Percentiles rank a stretch among this genome's conserved stretches.
Conservation (phyloP, 768 basidiomycete genomes). For the Favolaschia claudopus region DNA sequence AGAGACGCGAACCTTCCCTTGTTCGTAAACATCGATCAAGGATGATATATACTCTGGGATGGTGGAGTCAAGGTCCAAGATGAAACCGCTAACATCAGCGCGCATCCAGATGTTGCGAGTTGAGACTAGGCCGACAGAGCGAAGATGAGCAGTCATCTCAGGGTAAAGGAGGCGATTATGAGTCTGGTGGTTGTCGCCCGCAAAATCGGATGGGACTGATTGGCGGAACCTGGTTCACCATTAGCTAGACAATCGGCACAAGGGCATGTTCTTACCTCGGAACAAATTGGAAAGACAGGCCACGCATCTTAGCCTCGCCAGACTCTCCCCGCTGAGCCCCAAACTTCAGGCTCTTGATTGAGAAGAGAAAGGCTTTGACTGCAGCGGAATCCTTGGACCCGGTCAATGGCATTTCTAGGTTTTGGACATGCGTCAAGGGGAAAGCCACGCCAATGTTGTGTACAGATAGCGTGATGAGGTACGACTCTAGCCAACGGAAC, state of each 20-base stretch:
- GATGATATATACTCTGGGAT: conserved; percentile 83
- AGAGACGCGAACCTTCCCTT: conserved; percentile 81
- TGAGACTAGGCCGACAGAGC: conserved; percentile 56
- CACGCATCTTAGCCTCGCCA: conserved; percentile 75
- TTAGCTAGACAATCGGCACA: conserved; percentile 20
- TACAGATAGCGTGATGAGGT: conserved; percentile 62
- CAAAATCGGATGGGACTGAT: conserved; percentile 71
- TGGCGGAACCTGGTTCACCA: conserved; percentile 84
- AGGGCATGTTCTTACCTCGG: conserved; percentile 59
- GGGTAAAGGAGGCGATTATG: conserved; percentile 82
- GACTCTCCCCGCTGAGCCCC: conserved; percentile 77
- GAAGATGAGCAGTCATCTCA: conserved; percentile 78
- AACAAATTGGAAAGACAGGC: conserved; percentile 88
- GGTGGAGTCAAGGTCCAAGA: conserved; percentile 82
- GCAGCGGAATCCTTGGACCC: conserved; percentile 48
- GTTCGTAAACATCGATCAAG: conserved; percentile 84
- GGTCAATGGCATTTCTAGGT: conserved; percentile 57
- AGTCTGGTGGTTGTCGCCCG: conserved; percentile 69
- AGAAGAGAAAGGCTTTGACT: conserved; percentile 86
- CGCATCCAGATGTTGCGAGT: conserved; percentile 65
- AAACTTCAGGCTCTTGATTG: conserved; percentile 79
- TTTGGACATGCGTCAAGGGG: conserved; percentile 73
- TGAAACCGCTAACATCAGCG: conserved; percentile 83
- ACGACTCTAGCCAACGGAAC: conserved; percentile 62
- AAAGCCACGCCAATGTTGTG: conserved; percentile 89